phyloP scores from a whole-genome alignment of 106 monocot genomes.

The Dioscorea dumetorum region DNA sequence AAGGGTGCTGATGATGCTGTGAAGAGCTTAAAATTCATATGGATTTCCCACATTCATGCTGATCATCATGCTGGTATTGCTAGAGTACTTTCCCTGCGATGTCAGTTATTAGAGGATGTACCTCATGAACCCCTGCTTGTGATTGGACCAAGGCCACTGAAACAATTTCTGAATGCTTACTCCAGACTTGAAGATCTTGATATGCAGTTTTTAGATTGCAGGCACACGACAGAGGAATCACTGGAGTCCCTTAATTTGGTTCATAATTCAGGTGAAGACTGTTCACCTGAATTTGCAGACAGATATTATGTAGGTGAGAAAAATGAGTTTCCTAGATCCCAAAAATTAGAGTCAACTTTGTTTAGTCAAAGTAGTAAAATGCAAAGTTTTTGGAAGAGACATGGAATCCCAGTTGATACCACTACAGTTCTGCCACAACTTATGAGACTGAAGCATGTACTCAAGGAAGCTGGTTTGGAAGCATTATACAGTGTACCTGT shows the following conservation, averaged over 20 bases:
- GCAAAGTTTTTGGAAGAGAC: constrained; percentile 67
- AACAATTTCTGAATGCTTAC: constrained; percentile 91
- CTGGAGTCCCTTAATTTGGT: constrained; percentile 16
- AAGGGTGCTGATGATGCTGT: constrained; percentile 80
- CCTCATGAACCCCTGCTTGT: constrained; percentile 78
- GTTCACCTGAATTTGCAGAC: constrained; percentile 3
- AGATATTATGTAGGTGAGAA: neutral
- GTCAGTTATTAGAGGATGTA: constrained; percentile 44
- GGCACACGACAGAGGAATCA: constrained; percentile 56
- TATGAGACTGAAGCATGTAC: constrained; percentile 42
- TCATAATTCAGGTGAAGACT: neutral
- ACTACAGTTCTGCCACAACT: constrained; percentile 25
- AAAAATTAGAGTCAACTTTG: constrained; percentile 21
- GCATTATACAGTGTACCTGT: constrained; percentile 84
- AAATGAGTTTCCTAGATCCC: neutral
- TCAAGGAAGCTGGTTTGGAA: constrained; percentile 63
- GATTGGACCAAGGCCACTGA: constrained; percentile 76
- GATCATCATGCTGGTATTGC: constrained; percentile 94
- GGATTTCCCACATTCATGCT: constrained; percentile 98
- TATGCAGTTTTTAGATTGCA: constrained; percentile 90
- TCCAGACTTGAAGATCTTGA: constrained; percentile 86
- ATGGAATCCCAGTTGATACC: constrained; percentile 50
- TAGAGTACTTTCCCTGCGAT: constrained; percentile 70
- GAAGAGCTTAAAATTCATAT: constrained; percentile 63
- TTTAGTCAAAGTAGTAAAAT: constrained; percentile 58